Base-by-base conservation (phyloP, 345 rosid species). In the Eucalyptus pumila region DNA sequence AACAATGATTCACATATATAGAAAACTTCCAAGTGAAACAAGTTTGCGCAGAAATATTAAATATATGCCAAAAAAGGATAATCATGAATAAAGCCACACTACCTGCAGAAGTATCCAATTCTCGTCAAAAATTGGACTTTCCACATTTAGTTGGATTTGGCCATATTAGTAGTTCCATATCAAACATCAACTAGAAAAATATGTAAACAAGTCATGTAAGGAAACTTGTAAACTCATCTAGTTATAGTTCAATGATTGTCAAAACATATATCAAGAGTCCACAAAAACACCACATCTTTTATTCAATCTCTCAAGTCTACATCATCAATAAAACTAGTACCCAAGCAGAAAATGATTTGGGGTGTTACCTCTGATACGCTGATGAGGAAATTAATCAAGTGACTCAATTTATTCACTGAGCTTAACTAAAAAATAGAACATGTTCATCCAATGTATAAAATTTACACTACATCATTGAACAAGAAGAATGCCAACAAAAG, bases 161-260 rank as follows among this genome's bases (percentile, higher is more conserved):
- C 81, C 44, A 34, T 72, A 69, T 69, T 40, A 69, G 80, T 14
- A 17, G 4, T 72, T 72, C 26, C 26, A 23, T 0, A 2, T 72
- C 81, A 72, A 17, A 34, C 0, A 3, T 0, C 7, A 2, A 72
- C 14, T 1, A 1, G 3, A 72, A 72, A 16, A 34, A 34, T 15
- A 34, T 72, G 26, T 19, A 72, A 72, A 69, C 44, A 69, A 34
- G 44, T 9, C 44, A 69, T 34, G 17, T 17, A 17, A 69, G 11
- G 26, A 69, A 34, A 9, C 13, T 34, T 4, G 81, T 72, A 72
- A 72, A 72, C 45, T 72, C 26, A 72, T 17, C 26, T 3, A 5
- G 14, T 72, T 34, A 34, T 17, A 34, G 26, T 34, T 34, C 26
- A 72, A 72, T 72, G 13, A 69, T 16, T 69, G 26, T 1, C 3